Base-by-base conservation (phyloP, 371 early-diverging fungal species). In the Rhizopus microsporus region DNA sequence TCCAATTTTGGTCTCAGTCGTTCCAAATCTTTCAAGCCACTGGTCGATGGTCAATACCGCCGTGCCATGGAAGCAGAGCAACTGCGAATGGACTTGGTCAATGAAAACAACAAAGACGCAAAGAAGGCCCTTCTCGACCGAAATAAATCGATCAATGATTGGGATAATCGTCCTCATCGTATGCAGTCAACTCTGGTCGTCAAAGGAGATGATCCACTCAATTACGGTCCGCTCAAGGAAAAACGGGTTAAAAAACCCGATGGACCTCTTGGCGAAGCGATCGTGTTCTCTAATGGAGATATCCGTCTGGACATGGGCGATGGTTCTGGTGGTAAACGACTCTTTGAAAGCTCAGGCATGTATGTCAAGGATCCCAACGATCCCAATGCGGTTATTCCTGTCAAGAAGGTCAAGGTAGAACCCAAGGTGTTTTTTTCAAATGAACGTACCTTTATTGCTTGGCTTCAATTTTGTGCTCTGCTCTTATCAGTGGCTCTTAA, bases 341-440 rank as follows among this genome's bases (percentile, higher is more conserved):
- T 53, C 13, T 53, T 60, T 39, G 53, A 48, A 44, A 60, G 44
- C 7, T 15, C 63, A 44, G 13, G 29, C 5, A 63, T 63, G 55
- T 46, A 39, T n/a, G 51, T 64, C 4, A 56, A 62, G 16, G 59
- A 67, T 35, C 59, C 63, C 0, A 57, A 65, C 30, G 49, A 70
- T 46, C 63, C 65, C 29, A 60, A 63, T 15, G 33, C 43, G 34
- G 43, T 57, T 10, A 59, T 69, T 39, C 62, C 70, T 13, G 85
- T 88, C 3, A 82, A 90, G 3, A 91, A 94, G 7, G 90, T 94
- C 48, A 88, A 97, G 23, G 89, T 99, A 2, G 99, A 99, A 65
- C 99, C 99, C 53, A 99, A 99, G 77, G 98, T 98, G 17, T 99
- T 91, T 75, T 99, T 99, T 80, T 99, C 99, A 48, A 99, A 99